Base-by-base conservation (phyloP, 306 rosid species). In the Boehmeria nivea region DNA sequence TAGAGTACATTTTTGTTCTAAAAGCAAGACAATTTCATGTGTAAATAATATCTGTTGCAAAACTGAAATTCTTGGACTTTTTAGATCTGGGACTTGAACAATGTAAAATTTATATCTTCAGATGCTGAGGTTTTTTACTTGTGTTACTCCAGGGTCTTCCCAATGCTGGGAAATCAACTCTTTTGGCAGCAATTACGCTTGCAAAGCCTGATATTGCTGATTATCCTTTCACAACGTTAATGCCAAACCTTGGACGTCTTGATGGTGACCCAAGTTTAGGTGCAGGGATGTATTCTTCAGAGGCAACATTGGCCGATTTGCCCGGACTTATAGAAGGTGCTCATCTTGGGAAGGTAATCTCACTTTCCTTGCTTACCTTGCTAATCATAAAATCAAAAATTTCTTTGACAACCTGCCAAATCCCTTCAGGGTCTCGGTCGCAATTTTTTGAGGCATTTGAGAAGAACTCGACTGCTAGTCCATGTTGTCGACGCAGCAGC, bases 321-420 rank as follows among this genome's bases (percentile, higher is more conserved):
- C 99, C 99, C 43, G 99, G 99, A 64, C 96, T 93, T 65, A 93
- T 87, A 53, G 88, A 93, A 77, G 99, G 99, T 47, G 96, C 99
- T 75, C 99, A 93, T 79, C 77, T 87, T 66, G 99, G 99, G 68
- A 93, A 93, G 99, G 99, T 87, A 87, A 72, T 58, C 17, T 28
- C 50, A 57, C n/a, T 24, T 34, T 52, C 58, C 42, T 47, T 39
- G 25, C 43, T 22, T 54, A 53, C 38, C 28, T n/a, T 39, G 20
- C 26, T 60, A 45, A 44, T 51, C 37, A 44, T 45, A 47, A 45
- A 24, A 4, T 20, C 22, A 16, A 3, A 60, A 48, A 45, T 61
- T 67, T 63, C 63, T 68, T 48, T 66, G 26, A 53, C 59, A 70
- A 45, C 6, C 24, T 43, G 23, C 49, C 54, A 58, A 54, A 11